phyloP scores from a whole-genome alignment of 2,329 filamentous ascomycete species.

The Xylariales sp. region DNA sequence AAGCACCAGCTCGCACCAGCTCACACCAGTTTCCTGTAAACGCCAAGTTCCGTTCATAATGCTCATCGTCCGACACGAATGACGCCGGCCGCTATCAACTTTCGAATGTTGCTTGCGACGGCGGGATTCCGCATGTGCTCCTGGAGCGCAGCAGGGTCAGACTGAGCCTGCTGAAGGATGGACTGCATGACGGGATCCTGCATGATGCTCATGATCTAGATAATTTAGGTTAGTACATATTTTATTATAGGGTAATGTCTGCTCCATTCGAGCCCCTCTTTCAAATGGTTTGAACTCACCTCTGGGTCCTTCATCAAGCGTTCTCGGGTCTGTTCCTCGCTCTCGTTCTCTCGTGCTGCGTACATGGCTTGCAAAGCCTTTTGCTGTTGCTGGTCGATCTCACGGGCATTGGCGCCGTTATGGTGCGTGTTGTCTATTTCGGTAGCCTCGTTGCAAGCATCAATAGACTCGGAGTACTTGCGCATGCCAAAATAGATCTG shows the following conservation, averaged over 20 bases:
- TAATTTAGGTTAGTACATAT: constrained; percentile 43
- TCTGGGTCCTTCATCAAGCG: constrained; percentile 91
- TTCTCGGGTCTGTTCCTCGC: constrained; percentile 94
- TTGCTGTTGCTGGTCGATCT: constrained; percentile 94
- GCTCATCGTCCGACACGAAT: constrained; percentile 75
- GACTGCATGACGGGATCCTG: constrained; percentile 98
- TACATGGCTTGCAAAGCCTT: constrained; percentile 94
- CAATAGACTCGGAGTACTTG: constrained; percentile 94
- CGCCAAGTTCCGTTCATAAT: constrained; percentile 28
- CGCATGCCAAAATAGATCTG: constrained; percentile 97
- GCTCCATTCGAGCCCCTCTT: not conserved
- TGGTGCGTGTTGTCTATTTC: constrained; percentile 77
- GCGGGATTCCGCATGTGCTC: constrained; percentile 96
- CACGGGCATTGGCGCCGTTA: constrained; percentile 81
- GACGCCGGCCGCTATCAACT: constrained; percentile 91
- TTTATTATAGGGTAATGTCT: not conserved
- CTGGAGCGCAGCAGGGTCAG: constrained; percentile 88
- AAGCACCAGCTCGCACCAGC: constrained; percentile 16
- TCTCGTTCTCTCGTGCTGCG: constrained; percentile 89
- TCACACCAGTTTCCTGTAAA: constrained; percentile 34
- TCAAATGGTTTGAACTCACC: constrained; percentile 62
- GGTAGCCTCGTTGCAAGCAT: constrained; percentile 84
- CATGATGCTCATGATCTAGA: constrained; percentile 85
- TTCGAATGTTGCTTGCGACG: constrained; percentile 90
- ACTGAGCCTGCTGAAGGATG: constrained; percentile 96